These are phyloP conservation scores for Amaranthus cruentus DNA, from an alignment of 148 eudicot genomes.

Conservation along the genomic window DNA sequence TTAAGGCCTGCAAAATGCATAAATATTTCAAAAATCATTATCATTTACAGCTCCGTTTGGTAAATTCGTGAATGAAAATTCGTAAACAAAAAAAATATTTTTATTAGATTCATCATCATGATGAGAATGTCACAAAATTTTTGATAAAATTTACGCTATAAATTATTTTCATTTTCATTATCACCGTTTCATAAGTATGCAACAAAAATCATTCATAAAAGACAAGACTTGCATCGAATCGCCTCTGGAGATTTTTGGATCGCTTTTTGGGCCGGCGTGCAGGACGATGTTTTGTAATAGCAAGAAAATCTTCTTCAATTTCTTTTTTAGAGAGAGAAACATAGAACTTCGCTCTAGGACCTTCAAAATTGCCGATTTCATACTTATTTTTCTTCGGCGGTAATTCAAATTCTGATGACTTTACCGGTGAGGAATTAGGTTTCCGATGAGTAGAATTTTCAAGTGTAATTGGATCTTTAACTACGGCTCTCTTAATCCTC, in stretches of 20 bases:
- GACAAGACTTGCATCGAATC: constrained; percentile 33
- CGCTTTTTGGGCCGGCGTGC: constrained; percentile 38
- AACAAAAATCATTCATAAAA: background rate
- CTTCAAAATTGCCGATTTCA: background rate
- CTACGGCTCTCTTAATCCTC: constrained; percentile 55
- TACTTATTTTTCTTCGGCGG: constrained; percentile 14
- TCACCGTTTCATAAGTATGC: too few species aligned
- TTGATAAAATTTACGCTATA: too few species aligned
- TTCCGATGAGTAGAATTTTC: constrained; percentile 4
- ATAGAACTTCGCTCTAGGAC: constrained; percentile 24
- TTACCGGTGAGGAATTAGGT: constrained; percentile 26
- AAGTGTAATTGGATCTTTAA: constrained; percentile 27
- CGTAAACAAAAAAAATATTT: too few species aligned
- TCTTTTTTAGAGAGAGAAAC: constrained; percentile 29
- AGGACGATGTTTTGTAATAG: constrained; percentile 30
- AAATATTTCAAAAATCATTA: background rate
- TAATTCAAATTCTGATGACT: constrained; percentile 26
- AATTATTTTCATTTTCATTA: too few species aligned
- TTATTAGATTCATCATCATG: too few species aligned
- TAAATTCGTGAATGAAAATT: too few species aligned
- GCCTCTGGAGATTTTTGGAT: constrained; percentile 25
- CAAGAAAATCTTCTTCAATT: constrained; percentile 33
- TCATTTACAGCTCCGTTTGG: too few species aligned
- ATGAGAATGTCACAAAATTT: too few species aligned
- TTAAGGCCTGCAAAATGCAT: constrained; percentile 23